Percentiles rank a stretch among this genome's conserved stretches.
Evolutionary conservation across 2,329 filamentous ascomycete species (phyloP).

Genomic region (Fusarium sp.): DNA sequence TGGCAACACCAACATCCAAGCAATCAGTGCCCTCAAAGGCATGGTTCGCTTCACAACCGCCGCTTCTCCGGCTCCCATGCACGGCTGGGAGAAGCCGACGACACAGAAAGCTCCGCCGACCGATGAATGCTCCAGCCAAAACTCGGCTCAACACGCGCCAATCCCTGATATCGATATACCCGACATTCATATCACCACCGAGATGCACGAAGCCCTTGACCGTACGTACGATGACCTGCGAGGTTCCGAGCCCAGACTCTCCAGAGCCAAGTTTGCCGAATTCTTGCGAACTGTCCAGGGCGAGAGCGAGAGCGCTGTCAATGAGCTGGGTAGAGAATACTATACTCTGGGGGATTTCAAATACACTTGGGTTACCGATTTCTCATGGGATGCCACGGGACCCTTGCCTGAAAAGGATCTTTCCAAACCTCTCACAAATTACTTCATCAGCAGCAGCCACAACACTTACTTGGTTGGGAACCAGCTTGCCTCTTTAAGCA

Average conservation of each 20-base stretch:
- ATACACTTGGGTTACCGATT: constrained; percentile 60
- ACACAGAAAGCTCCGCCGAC: constrained; percentile 31
- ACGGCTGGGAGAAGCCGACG: constrained; percentile 39
- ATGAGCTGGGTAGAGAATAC: constrained; percentile 54
- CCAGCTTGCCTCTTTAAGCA: constrained; percentile 76
- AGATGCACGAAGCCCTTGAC: constrained; percentile 63
- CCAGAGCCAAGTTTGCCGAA: constrained; percentile 56
- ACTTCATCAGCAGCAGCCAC: constrained; percentile 95
- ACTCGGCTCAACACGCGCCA: constrained; percentile 31
- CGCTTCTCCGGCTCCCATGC: constrained; percentile 48
- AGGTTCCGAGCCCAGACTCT: constrained; percentile 49
- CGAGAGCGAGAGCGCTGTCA: constrained; percentile 52
- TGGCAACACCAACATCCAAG: constrained; percentile 53
- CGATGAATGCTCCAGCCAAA: constrained; percentile 48
- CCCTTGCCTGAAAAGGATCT: constrained; percentile 68
- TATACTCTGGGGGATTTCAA: constrained; percentile 66
- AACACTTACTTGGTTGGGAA: constrained; percentile 94
- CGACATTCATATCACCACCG: constrained; percentile 61
- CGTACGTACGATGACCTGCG: constrained; percentile 63
- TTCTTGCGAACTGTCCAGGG: constrained; percentile 67
- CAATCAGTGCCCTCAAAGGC: constrained; percentile 48
- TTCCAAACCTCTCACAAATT: constrained; percentile 81
- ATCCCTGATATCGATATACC: constrained; percentile 49
- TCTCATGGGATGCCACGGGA: constrained; percentile 59
- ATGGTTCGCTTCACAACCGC: constrained; percentile 54